A percentile compares a stretch with the other conserved stretches of the same genome.
Evolutionary conservation across 1,139 yeast species (phyloP).

Genomic region (Diutina sp.): DNA sequence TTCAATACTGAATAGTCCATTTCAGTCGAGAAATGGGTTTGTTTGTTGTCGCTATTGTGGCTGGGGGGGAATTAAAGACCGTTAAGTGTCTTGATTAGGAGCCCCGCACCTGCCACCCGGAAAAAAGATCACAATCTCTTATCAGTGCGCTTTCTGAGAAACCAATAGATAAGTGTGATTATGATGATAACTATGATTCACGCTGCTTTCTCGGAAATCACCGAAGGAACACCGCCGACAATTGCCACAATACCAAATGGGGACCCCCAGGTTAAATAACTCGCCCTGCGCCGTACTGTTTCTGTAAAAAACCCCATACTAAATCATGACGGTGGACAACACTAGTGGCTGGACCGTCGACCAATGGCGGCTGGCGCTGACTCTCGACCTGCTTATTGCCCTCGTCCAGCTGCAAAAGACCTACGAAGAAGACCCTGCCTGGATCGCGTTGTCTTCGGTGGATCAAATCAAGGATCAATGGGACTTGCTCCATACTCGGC

Average conservation of each 20-base stretch:
- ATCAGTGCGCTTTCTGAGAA: background rate
- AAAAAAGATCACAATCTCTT: background rate
- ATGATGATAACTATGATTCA: background rate
- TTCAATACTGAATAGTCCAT: no score
- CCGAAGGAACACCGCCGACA: background rate
- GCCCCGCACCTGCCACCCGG: background rate
- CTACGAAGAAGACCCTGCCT: conserved; percentile 58
- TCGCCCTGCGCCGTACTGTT: background rate
- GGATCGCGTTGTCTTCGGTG: conserved; percentile 66
- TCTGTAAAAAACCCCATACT: background rate
- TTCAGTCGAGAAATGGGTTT: no score
- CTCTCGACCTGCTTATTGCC: conserved; percentile 34
- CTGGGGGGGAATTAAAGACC: background rate
- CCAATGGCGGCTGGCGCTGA: conserved; percentile 58
- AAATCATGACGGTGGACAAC: background rate
- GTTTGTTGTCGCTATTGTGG: no score
- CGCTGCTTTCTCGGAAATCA: background rate
- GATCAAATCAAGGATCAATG: conserved; percentile 65
- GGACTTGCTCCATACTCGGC: conserved; percentile 54
- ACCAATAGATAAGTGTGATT: background rate
- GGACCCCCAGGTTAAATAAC: background rate
- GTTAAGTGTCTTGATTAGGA: background rate
- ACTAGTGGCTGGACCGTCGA: conserved; percentile 28
- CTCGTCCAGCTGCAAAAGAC: conserved; percentile 35
- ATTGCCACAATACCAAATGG: background rate